These are phyloP conservation scores for Colletotrichum lentis DNA, from an alignment of 2,329 filamentous ascomycete genomes.

Conservation along the genomic window DNA sequence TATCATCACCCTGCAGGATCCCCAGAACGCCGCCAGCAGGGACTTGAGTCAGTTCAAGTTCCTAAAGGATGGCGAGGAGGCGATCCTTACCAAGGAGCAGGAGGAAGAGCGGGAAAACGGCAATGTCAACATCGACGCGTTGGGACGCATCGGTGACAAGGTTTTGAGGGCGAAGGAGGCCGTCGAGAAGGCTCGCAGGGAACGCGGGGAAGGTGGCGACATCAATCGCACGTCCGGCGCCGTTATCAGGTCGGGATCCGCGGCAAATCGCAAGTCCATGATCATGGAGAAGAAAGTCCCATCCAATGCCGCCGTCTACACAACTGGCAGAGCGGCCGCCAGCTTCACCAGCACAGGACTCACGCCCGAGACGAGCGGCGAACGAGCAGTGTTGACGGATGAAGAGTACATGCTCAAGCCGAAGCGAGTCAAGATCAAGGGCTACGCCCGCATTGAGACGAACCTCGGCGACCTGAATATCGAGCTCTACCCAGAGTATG, in stretches of 20 bases:
- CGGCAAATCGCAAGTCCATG: slow-evolving; percentile 51
- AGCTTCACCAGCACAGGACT: slow-evolving; percentile 95
- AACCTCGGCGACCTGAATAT: slow-evolving; percentile 85
- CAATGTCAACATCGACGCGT: slow-evolving; percentile 79
- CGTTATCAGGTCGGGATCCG: slow-evolving; percentile 48
- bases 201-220: slow-evolving; percentile 69
- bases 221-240: slow-evolving; percentile 62
- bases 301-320: slow-evolving; percentile 89
- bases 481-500: slow-evolving; percentile 89
- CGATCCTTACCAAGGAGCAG: slow-evolving; percentile 73
- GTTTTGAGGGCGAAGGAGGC: slow-evolving; percentile 91
- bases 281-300: slow-evolving; percentile 68
- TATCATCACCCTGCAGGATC: slow-evolving; percentile 95
- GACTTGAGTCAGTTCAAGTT: slow-evolving; percentile 91
- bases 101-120: slow-evolving; percentile 70
- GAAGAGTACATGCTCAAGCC: slow-evolving; percentile 98
- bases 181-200: slow-evolving; percentile 86
- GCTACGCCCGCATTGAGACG: slow-evolving; percentile 90
- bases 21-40: slow-evolving; percentile 83
- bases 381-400: slow-evolving; percentile 85
- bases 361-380: slow-evolving; percentile 88
- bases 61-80: slow-evolving; percentile 80
- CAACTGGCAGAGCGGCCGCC: slow-evolving; percentile 88
- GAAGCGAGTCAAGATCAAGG: slow-evolving; percentile 85
- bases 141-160: slow-evolving; percentile 82